phyloP scores from a whole-genome alignment of 2,329 filamentous ascomycete species.

The Hymenoscyphus infarciens region DNA sequence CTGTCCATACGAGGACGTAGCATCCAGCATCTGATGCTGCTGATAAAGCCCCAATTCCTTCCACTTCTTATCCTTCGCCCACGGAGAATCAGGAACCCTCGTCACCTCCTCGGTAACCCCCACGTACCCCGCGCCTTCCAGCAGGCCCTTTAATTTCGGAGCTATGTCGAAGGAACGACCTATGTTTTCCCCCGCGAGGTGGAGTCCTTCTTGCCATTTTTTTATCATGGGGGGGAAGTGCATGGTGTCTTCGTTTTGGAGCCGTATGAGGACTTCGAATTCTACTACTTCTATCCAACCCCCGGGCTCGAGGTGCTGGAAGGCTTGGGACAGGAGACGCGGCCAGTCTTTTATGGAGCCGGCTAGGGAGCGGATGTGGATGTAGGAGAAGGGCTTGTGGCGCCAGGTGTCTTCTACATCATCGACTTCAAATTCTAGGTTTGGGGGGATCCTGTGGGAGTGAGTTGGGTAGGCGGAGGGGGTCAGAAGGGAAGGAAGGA shows the following conservation, averaged over 20 bases:
- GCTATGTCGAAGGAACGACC: conserved; percentile 31
- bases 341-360: conserved; percentile 37
- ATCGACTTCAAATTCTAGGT: conserved; percentile 35
- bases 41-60: conserved; percentile 38
- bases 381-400: conserved; percentile 33
- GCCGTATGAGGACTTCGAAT: conserved; percentile 23
- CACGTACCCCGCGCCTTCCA: conserved; percentile 39
- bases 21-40: conserved; percentile 25
- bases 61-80: conserved; percentile 39
- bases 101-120: conserved; percentile 16
- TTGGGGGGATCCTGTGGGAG: conserved; percentile 27
- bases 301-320: conserved; percentile 24
- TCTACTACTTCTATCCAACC: conserved; percentile 30
- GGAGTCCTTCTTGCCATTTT: conserved; percentile 22
- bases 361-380: conserved; percentile 39
- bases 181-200: conserved; percentile 35
- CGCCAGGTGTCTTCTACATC: conserved; percentile 34
- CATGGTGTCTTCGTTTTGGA: conserved; percentile 18
- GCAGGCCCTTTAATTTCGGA: conserved; percentile 26
- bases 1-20: conserved; percentile 17
- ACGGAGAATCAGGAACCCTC: conserved; percentile 28
- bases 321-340: conserved; percentile 22
- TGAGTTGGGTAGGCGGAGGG: neutral
- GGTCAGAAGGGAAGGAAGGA: neutral
- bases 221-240: conserved; percentile 13